Percentiles rank a stretch among this genome's conserved stretches.
phyloP scores from a whole-genome alignment of 306 rosid genomes.

The Gleditsia sinensis region DNA sequence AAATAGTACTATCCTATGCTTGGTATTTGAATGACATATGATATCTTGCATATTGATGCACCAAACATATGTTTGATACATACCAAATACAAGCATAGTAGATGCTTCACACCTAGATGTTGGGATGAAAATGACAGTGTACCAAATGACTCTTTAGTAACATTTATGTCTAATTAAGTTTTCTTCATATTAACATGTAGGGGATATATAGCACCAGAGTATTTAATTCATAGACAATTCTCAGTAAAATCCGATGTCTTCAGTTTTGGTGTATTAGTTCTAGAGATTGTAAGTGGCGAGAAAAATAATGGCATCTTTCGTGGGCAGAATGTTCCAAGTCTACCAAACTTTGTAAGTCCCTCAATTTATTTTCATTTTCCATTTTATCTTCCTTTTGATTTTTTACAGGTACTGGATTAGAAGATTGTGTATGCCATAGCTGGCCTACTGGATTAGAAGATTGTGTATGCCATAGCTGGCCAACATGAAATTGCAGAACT shows the following conservation, averaged over 20 bases:
- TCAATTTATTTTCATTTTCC: background rate
- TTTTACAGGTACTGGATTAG: background rate
- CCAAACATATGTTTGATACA: too few relatives aligned
- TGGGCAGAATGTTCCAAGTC: background rate
- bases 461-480: background rate
- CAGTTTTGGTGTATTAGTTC: background rate
- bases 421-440: background rate
- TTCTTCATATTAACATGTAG: background rate
- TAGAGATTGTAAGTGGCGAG: background rate
- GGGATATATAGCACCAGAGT: background rate
- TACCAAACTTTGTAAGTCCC: background rate
- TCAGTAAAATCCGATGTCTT: background rate
- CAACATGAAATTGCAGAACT: background rate
- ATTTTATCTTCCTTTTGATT: background rate
- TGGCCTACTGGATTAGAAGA: background rate
- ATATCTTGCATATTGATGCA: too few relatives aligned
- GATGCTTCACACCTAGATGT: too few relatives aligned
- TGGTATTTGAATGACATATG: too few relatives aligned
- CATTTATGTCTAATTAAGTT: background rate
- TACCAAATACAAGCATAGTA: too few relatives aligned
- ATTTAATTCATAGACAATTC: background rate
- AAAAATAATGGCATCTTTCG: background rate
- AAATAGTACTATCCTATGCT: too few relatives aligned
- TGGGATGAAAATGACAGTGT: too few relatives aligned
- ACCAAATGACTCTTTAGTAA: too few relatives aligned